Percentiles rank a stretch among this genome's conserved stretches.
These are phyloP conservation scores for Leucocoprinus leucothites DNA, from an alignment of 768 basidiomycete genomes.

Conservation along the genomic window DNA sequence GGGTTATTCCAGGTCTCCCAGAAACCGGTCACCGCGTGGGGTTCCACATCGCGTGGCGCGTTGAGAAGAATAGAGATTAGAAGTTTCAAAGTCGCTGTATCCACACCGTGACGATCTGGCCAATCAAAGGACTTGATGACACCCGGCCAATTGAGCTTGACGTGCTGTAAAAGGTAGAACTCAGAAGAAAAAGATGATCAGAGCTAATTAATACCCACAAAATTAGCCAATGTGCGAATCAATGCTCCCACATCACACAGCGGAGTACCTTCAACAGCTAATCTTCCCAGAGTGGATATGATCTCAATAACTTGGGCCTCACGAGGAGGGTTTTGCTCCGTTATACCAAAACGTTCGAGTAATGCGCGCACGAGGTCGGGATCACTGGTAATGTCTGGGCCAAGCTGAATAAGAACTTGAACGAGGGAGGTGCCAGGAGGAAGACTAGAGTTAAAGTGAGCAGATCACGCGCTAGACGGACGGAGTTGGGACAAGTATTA, in stretches of 20 bases:
- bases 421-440: conserved; percentile 66
- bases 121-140: conserved; percentile 87
- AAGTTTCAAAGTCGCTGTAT: conserved; percentile 86
- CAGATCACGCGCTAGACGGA: conserved; percentile 13
- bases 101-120: conserved; percentile 78
- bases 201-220: conserved; percentile 47
- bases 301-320: conserved; percentile 72
- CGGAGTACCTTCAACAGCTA: conserved; percentile 68
- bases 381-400: conserved; percentile 77
- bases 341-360: conserved; percentile 71
- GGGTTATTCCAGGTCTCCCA: conserved; percentile 87
- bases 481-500: conserved; percentile 27
- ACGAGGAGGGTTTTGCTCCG: conserved; percentile 66
- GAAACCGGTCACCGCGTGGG: conserved; percentile 81
- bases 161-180: conserved; percentile 42
- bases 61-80: conserved; percentile 85
- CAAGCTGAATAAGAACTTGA: conserved; percentile 73
- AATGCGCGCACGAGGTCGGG: conserved; percentile 66
- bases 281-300: conserved; percentile 60
- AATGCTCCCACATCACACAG: conserved; percentile 75
- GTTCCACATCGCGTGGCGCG: conserved; percentile 71
- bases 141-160: conserved; percentile 72
- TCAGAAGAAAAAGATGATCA: background rate
- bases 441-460: conserved; percentile 40
- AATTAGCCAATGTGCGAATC: conserved; percentile 67